Evolutionary conservation across 202 grass and related monocot genomes (phyloP), one percentile per base, ranked within the genome.

Genomic region (Panicum hallii): DNA sequence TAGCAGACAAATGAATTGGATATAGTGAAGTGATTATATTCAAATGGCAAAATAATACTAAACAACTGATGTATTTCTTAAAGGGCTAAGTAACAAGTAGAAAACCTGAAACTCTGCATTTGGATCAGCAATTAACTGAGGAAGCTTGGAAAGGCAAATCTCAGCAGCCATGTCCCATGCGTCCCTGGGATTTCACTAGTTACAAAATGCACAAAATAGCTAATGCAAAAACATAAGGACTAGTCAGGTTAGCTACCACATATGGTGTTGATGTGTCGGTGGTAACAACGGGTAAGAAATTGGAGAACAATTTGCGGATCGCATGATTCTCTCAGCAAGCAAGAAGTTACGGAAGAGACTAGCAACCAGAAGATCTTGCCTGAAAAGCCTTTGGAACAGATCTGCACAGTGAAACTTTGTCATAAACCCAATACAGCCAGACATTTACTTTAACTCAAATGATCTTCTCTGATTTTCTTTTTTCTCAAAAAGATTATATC

Each of bases 161-260:
- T 99, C 97, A 73, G 93, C 92, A 87, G 97, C 93, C 97, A 99
- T 99, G 80, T 99, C 97, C 97, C 97, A 99, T 88, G 97, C 93
- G 91, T 94, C 93, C 97, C 97, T 97, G 83, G 67, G 41, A 93
- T 84, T 74, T 67, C 63, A n/a, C 36, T 69, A 78, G 68, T 82
- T 72, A 81, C 4, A 70, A 80, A 74, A 90, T 65, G 71, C 19
- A 79, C 32, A 75, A 41, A 82, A 62, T 55, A 86, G 9, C 14
- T 67, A 71, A 83, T 41, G 47, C 57, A 86, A 43, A 72, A 70
- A 75, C 41, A 72, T 5, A 69, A 78, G 34, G 7, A 43, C 17
- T 17, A 44, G 63, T 68, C 42, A 80, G 13, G 11, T 62, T 76
- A 85, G 40, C 62, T 97, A 99, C 97, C 97, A 99, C 97, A 99